Base-by-base conservation (phyloP, 495 filamentous ascomycete species). In the Eremomyces bilateralis region DNA sequence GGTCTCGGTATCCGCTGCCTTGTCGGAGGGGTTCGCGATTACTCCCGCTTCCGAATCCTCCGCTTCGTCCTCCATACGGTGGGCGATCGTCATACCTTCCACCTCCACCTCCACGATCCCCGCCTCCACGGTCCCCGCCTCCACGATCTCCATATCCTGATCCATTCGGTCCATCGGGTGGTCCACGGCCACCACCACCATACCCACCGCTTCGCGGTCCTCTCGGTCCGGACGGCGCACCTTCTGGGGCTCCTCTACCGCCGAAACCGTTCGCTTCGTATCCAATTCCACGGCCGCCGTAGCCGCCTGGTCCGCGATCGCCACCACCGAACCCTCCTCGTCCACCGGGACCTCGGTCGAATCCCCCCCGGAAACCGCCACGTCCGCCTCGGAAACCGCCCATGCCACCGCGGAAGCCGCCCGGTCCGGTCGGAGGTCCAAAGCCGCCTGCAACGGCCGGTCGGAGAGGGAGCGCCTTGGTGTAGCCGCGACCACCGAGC, bases 401-500 rank as follows among this genome's bases (percentile, higher is more conserved):
- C 46, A 58, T 51, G 35, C 60, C 61, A 43, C 57, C 57, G 13
- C 74, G 76, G 30, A 73, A 66, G 25, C 71, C 67, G 33, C 70
- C 73, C 15, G 76, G 75, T 20, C 79, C 82, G 17, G 62, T 59
- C 15, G 71, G 70, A 29, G 69, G 44, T 2, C 44, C 61, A 48
- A 71, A 69, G 8, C 53, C 53, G 15, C 63, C 64, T 18, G 59
- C 53, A 2, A 64, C 69, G 41, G 69, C 62, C 12, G 83, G 84
- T 17, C 79, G 68, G n/a, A 70, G 61, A 17, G 76, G 66, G 41
- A 71, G 60, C 4, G 75, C 67, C 54, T 90, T 92, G 21, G 85
- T 94, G 57, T 95, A 94, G 27, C 80, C 77, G 43, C 85, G 77
- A 21, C 83, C 83, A 24, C 90, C 88, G 11, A 93, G 65, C 20